Evolutionary conservation across 768 basidiomycete species (phyloP).

Genomic region (Russula dissimulans): DNA sequence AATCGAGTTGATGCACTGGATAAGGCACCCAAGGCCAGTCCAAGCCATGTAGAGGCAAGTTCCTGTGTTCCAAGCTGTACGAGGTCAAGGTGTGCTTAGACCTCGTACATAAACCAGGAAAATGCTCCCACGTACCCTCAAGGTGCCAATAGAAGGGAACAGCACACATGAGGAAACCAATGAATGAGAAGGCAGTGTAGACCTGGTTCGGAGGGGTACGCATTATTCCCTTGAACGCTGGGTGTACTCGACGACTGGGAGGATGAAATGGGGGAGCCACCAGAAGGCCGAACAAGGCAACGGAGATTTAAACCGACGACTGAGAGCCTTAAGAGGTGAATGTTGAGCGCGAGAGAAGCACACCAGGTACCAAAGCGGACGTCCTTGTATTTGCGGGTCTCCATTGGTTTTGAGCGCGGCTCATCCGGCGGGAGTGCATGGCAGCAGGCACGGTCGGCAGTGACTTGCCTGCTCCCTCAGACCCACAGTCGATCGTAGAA

Average conservation of each 20-base stretch:
- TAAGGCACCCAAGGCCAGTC: slow-evolving; percentile 49
- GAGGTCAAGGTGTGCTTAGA: neutral
- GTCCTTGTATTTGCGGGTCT: neutral
- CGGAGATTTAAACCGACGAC: neutral
- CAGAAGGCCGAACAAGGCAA: neutral
- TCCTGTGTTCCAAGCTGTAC: slow-evolving; percentile 56
- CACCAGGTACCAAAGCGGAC: slow-evolving; percentile 5
- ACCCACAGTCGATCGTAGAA: no score
- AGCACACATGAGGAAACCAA: slow-evolving; percentile 38
- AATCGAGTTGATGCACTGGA: slow-evolving; percentile 54
- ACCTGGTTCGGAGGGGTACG: slow-evolving; percentile 12
- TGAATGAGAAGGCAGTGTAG: slow-evolving; percentile 33
- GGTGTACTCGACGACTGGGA: neutral
- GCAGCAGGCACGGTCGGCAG: no score
- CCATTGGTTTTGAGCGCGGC: no score
- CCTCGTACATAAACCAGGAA: no score
- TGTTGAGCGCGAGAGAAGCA: neutral
- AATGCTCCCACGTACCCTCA: slow-evolving; percentile 27
- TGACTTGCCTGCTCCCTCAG: no score
- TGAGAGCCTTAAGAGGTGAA: slow-evolving; percentile 6
- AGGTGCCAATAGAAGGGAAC: slow-evolving; percentile 51
- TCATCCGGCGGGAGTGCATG: no score
- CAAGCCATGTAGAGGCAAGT: slow-evolving; percentile 68
- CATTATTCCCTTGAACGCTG: neutral
- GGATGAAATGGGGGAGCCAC: neutral